These are phyloP conservation scores for Linaria vulgaris DNA, from an alignment of 257 asterid species.

Conservation along the genomic window DNA sequence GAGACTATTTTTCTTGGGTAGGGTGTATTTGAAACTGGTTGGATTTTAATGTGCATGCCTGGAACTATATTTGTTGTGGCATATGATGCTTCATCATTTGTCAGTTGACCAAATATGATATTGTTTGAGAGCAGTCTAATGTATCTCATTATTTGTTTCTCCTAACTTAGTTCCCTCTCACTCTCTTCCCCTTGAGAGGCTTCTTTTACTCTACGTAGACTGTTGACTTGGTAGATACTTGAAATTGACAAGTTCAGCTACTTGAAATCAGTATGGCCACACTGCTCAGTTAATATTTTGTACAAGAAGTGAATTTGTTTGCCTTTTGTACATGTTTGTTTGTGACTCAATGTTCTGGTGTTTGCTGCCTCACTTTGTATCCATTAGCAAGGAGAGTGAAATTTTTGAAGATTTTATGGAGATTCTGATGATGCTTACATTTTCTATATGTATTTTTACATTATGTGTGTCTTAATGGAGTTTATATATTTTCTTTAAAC, in stretches of 20 bases:
- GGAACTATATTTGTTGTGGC: neutral
- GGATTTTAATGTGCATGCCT: neutral
- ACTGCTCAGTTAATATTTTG: too few species aligned
- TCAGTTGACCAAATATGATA: neutral
- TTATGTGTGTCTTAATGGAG: slow-evolving; percentile 26
- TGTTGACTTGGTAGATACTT: neutral
- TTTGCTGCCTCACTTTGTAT: neutral
- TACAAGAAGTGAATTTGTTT: too few species aligned
- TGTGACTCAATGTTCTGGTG: slow-evolving; percentile 4
- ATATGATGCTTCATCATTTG: neutral
- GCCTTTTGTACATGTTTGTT: too few species aligned
- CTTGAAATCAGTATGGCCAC: too few species aligned
- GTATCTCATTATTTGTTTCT: neutral
- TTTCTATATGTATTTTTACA: slow-evolving; percentile 4
- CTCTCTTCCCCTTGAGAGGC: neutral
- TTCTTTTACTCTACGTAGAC: neutral
- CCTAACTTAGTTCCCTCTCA: neutral
- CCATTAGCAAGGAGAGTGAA: neutral
- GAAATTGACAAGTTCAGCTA: too few species aligned
- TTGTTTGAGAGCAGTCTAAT: neutral
- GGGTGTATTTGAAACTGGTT: neutral
- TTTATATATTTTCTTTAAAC: slow-evolving; percentile 28
- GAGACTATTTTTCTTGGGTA: neutral
- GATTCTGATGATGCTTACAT: slow-evolving; percentile 22
- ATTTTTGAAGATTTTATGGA: neutral